Evolutionary conservation across 2,329 filamentous ascomycete genomes (phyloP).

Genomic region (Didymellaceae sp.): DNA sequence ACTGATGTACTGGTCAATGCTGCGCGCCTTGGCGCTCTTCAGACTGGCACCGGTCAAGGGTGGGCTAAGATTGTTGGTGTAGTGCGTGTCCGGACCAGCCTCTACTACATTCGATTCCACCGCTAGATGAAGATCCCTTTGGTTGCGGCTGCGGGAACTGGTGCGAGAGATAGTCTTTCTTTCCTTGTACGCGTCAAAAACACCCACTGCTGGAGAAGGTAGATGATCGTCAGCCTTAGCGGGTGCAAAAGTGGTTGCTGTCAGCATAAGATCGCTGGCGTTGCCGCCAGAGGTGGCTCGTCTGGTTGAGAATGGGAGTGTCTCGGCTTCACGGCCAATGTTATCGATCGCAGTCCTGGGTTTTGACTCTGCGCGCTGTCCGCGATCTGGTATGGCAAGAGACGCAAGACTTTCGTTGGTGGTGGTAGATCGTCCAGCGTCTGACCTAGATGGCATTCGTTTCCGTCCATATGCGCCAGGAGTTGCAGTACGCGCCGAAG

Average conservation of each 20-base stretch:
- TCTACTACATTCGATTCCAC: slow-evolving; percentile 54
- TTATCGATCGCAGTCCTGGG: slow-evolving; percentile 49
- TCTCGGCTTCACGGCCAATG: slow-evolving; percentile 50
- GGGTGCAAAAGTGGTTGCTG: slow-evolving; percentile 44
- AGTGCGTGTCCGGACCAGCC: slow-evolving; percentile 37
- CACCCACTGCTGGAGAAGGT: slow-evolving; percentile 72
- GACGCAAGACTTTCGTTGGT: slow-evolving; percentile 44
- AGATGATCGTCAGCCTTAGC: slow-evolving; percentile 48
- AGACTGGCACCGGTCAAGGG: slow-evolving; percentile 57
- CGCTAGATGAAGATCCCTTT: slow-evolving; percentile 66
- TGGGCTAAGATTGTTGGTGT: slow-evolving; percentile 62
- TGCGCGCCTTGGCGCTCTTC: slow-evolving; percentile 65
- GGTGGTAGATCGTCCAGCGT: slow-evolving; percentile 38
- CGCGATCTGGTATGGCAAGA: slow-evolving; percentile 45
- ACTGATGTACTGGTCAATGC: slow-evolving; percentile 83
- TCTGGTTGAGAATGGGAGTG: slow-evolving; percentile 45
- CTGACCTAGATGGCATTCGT: slow-evolving; percentile 61
- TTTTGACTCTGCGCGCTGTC: slow-evolving; percentile 38
- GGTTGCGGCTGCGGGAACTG: slow-evolving; percentile 79
- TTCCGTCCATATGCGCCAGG: slow-evolving; percentile 69
- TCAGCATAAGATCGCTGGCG: slow-evolving; percentile 60
- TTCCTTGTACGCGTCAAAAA: slow-evolving; percentile 68
- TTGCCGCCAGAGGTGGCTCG: slow-evolving; percentile 58
- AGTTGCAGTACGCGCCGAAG: slow-evolving; percentile 59
- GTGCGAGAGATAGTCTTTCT: slow-evolving; percentile 68